Base-by-base conservation (phyloP, 139 green algal species). In the Chlorella sorokiniana region DNA sequence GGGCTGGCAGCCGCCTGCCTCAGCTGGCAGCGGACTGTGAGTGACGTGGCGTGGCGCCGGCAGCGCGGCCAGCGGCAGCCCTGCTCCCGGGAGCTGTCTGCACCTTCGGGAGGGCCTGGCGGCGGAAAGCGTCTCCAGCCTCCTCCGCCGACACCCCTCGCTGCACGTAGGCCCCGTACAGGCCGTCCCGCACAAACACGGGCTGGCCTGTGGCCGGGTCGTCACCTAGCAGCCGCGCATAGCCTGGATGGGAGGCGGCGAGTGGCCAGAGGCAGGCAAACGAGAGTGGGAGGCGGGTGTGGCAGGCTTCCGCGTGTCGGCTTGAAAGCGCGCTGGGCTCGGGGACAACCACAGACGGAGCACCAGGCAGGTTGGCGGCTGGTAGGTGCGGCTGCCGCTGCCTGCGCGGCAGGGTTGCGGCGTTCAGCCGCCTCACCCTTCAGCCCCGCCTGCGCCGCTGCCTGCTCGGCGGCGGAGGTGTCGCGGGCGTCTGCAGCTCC, bases 141-240 rank as follows among this genome's bases (percentile, higher is more conserved):
- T 68, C 69, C 16, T 84, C 82, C 22, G 48, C 48, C 11, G 29
- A 10, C 0, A 45, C 40, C 29, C 85, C 88, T 68, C 88, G 74
- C 84, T 95, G 90, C 52, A 95, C 44, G 74, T 96, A 96, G 14
- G 86, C 77, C 0, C 93, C 93, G 75, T 92, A 96, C 18, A 91
- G 91, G 4, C 93, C 93, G n/a, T 82, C 38, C 14, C 86, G 83
- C 29, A 95, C 59, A 37, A 65, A 79, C 29, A 96, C 40, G 0
- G 44, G 70, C 54, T 65, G 38, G 22, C 64, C 42, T 6, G 69
- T 84, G 37, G 52, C 23, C 6, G 74, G 52, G 51, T 74, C n/a
- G 9, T 14, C 31, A 18, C 74, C 84, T 54, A 88, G n/a, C 37
- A 65, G 69, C 29, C 64, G 48, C 1, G 42, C 65, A 29, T 62